A percentile compares a stretch with the other conserved stretches of the same genome.
Evolutionary conservation across 345 rosid genomes (phyloP).

Genomic region (thale cress (Arabidopsis thaliana)): TAIR10.1 NC_003075.7:13885501-13886000

Average conservation of each 20-base stretch:
- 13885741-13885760: neutral
- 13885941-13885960: neutral
- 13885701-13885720: neutral
- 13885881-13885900: constrained; percentile 3
- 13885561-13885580: constrained; percentile 17
- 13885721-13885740: neutral
- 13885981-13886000: neutral
- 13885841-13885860: neutral
- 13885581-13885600: constrained; percentile 18
- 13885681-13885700: neutral
- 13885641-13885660: neutral
- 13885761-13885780: neutral
- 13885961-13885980: neutral
- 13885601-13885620: neutral
- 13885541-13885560: neutral
- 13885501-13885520: neutral
- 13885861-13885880: too few species aligned
- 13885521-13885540: neutral
- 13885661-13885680: neutral
- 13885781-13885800: constrained; percentile 4
- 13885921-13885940: constrained; percentile 25
- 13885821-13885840: neutral
- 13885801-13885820: neutral
- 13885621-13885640: constrained; percentile 1
- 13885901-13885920: constrained; percentile 18